Evolutionary conservation across 108 stramenopile species (phyloP).

Genomic region (Parmales sp.): DNA sequence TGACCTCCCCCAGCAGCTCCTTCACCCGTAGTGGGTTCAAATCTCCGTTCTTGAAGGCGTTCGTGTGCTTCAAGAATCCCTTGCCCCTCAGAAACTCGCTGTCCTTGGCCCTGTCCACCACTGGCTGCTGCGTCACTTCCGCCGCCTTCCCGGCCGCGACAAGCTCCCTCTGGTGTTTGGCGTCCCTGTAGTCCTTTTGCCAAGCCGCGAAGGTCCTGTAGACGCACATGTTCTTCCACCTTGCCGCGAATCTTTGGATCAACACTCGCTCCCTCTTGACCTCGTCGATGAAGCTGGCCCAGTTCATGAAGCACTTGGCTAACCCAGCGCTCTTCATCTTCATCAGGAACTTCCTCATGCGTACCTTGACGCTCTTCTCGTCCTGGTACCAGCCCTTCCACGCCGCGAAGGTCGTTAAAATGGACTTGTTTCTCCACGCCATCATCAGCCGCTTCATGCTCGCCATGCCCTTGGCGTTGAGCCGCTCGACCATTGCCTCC

Average conservation of each 20-base stretch:
- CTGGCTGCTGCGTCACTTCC: neutral
- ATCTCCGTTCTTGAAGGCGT: neutral
- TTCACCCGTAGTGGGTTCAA: neutral
- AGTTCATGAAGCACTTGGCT: neutral
- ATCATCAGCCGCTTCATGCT: constrained; percentile 5
- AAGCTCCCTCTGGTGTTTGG: neutral
- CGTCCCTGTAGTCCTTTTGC: neutral
- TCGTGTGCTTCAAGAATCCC: neutral
- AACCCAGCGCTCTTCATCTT: neutral
- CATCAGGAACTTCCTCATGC: neutral
- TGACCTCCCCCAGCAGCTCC: neutral
- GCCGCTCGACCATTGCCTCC: neutral
- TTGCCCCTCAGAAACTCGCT: neutral
- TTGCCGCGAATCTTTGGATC: neutral
- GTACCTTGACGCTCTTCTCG: neutral
- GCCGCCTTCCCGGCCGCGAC: neutral
- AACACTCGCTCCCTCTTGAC: neutral
- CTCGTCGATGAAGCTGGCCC: neutral
- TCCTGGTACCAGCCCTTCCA: constrained; percentile 1
- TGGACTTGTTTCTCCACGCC: neutral
- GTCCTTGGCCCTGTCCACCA: neutral
- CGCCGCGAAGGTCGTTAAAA: neutral
- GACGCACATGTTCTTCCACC: neutral
- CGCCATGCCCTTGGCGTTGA: neutral
- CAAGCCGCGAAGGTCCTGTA: neutral